Conservation (phyloP, 2,329 filamentous ascomycete genomes). For the Allantophomopsis cytisporea region DNA sequence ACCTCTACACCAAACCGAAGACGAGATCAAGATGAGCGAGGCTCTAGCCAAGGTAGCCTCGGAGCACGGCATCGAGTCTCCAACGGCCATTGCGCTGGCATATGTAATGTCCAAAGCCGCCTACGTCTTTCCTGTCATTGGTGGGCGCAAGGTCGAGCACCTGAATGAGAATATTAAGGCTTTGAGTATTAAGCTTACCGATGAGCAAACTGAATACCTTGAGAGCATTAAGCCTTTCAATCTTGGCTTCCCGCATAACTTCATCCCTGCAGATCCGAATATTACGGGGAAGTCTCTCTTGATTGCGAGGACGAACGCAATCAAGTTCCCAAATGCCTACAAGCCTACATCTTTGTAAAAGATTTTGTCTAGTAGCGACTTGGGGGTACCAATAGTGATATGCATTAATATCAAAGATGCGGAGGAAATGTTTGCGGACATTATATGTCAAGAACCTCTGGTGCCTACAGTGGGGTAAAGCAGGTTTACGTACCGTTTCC, state of each 20-base stretch:
- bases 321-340: too few species aligned
- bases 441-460: too few species aligned
- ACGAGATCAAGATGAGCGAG: slow-evolving; percentile 33
- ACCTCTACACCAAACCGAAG: slow-evolving; percentile 6
- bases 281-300: not conserved
- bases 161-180: slow-evolving; percentile 39
- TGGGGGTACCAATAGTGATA: too few species aligned
- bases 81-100: slow-evolving; percentile 39
- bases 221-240: slow-evolving; percentile 51
- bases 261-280: slow-evolving; percentile 40
- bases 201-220: slow-evolving; percentile 35
- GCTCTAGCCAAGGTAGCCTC: slow-evolving; percentile 37
- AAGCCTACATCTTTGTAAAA: too few species aligned
- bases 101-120: slow-evolving; percentile 40
- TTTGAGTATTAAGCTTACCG: slow-evolving; percentile 31
- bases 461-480: too few species aligned
- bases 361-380: too few species aligned
- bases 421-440: too few species aligned
- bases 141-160: slow-evolving; percentile 41
- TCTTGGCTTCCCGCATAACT: slow-evolving; percentile 73
- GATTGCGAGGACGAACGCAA: too few species aligned
- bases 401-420: too few species aligned
- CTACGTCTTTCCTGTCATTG: slow-evolving; percentile 42
- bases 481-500: too few species aligned
- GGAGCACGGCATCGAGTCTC: slow-evolving; percentile 32